Percentiles rank a stretch among this genome's conserved stretches.
phyloP scores from a whole-genome alignment of 2,329 filamentous ascomycete genomes.

The Alternaria arbusti region DNA sequence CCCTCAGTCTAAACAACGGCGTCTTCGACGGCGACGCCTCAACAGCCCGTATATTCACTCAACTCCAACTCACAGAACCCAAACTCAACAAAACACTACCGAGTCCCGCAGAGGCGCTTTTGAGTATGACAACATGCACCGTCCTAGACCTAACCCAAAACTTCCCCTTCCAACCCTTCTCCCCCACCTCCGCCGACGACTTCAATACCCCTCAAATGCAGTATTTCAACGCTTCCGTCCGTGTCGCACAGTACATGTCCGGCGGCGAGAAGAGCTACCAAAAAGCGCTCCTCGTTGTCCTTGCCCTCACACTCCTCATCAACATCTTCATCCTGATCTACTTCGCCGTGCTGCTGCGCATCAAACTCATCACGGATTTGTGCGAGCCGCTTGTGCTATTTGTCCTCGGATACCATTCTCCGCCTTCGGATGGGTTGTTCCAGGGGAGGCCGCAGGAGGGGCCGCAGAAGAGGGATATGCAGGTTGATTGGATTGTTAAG shows the following conservation, averaged over 20 bases:
- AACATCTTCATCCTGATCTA: slow-evolving; percentile 13
- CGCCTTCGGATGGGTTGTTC: background rate
- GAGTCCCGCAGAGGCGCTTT: background rate
- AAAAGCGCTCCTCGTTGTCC: slow-evolving; percentile 6
- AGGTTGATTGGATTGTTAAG: slow-evolving; percentile 2
- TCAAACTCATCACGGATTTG: slow-evolving; percentile 10
- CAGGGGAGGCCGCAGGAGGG: slow-evolving; percentile 1
- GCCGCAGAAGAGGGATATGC: slow-evolving; percentile 1
- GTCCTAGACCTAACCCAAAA: slow-evolving; percentile 8
- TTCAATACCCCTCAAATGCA: background rate
- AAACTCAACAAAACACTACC: slow-evolving; percentile 5
- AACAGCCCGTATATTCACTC: slow-evolving; percentile 7
- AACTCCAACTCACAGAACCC: slow-evolving; percentile 4
- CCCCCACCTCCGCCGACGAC: background rate
- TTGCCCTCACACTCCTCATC: background rate
- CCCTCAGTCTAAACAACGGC: slow-evolving; percentile 9
- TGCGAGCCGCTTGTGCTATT: slow-evolving; percentile 14
- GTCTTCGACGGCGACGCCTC: slow-evolving; percentile 12
- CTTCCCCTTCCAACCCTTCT: slow-evolving; percentile 1
- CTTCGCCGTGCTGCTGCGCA: slow-evolving; percentile 1
- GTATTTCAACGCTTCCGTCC: slow-evolving; percentile 8
- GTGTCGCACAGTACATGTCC: slow-evolving; percentile 16
- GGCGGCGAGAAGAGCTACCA: slow-evolving; percentile 9
- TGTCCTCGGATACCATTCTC: slow-evolving; percentile 8
- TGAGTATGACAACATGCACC: slow-evolving; percentile 7